Evolutionary conservation across 139 green algal species (phyloP).

Genomic region (Ulvella scutata): DNA sequence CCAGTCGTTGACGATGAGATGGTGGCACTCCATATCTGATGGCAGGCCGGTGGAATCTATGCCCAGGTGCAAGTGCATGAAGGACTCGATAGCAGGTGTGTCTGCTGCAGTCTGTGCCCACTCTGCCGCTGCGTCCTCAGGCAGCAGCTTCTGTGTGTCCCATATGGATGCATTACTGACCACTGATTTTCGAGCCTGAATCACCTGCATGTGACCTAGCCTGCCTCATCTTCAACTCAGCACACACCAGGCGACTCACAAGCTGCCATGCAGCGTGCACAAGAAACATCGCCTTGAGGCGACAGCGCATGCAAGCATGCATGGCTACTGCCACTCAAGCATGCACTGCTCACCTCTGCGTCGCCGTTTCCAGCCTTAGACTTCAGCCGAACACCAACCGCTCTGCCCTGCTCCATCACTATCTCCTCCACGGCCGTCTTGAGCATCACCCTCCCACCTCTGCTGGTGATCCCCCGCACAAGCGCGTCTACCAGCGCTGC

Average conservation of each 20-base stretch:
- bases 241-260: not conserved
- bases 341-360: not conserved
- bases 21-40: conserved; percentile 56
- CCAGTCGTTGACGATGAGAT: conserved; percentile 69
- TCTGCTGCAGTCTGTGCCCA: not conserved
- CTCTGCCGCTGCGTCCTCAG: conserved; percentile 7
- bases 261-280: not conserved
- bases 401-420: conserved; percentile 30
- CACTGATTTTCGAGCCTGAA: conserved; percentile 47
- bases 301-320: not conserved
- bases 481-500: conserved; percentile 57
- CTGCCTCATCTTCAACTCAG: too few species aligned
- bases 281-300: conserved; percentile 1
- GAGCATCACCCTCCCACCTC: conserved; percentile 47
- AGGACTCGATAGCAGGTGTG: conserved; percentile 29
- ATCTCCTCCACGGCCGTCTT: conserved; percentile 50
- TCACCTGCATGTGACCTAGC: conserved; percentile 15
- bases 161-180: conserved; percentile 74
- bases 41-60: conserved; percentile 57
- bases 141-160: conserved; percentile 57
- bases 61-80: conserved; percentile 83
- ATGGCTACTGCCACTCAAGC: not conserved
- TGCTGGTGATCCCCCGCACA: conserved; percentile 46
- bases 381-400: conserved; percentile 35
- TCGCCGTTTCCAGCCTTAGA: too few species aligned